Evolutionary conservation across 805 yeast species (phyloP).

Genomic region (Schizosaccharomyces japonicus): DNA sequence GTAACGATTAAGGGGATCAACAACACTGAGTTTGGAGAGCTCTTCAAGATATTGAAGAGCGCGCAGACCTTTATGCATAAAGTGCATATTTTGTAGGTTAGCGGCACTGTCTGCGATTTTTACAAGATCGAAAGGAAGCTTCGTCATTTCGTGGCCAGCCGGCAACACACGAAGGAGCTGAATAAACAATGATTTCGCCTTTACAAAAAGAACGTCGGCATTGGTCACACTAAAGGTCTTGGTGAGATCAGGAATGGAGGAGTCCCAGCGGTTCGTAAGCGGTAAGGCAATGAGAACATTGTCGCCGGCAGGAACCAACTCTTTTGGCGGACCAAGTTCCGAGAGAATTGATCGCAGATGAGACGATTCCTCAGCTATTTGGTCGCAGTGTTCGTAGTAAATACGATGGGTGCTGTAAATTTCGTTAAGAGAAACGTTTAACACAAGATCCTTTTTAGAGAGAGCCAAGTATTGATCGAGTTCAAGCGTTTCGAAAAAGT

Average conservation of each 20-base stretch:
- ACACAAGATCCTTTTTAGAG: conserved; percentile 15
- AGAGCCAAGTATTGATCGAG: conserved; percentile 20
- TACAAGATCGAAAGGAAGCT: conserved; percentile 13
- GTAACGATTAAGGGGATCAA: background rate
- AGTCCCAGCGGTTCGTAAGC: conserved; percentile 16
- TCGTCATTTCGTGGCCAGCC: conserved; percentile 10
- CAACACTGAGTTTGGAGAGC: conserved; percentile 10
- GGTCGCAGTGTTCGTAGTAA: conserved; percentile 14
- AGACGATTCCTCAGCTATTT: conserved; percentile 7
- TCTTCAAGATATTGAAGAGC: conserved; percentile 15
- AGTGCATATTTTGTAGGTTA: conserved; percentile 12
- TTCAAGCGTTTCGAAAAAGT: conserved; percentile 19
- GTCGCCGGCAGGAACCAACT: conserved; percentile 13
- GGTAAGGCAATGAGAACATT: conserved; percentile 16
- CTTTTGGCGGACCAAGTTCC: conserved; percentile 16
- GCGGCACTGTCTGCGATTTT: conserved; percentile 17
- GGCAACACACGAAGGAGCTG: conserved; percentile 18
- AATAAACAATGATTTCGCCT: conserved; percentile 17
- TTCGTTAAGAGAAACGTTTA: conserved; percentile 17
- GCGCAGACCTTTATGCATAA: conserved; percentile 16
- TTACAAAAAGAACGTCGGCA: conserved; percentile 16
- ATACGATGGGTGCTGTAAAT: conserved; percentile 17
- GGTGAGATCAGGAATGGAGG: conserved; percentile 14
- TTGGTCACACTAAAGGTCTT: conserved; percentile 13
- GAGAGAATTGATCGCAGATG: conserved; percentile 13